These are phyloP conservation scores for Trametes cingulata DNA, from an alignment of 768 basidiomycete genomes.

Conservation along the genomic window DNA sequence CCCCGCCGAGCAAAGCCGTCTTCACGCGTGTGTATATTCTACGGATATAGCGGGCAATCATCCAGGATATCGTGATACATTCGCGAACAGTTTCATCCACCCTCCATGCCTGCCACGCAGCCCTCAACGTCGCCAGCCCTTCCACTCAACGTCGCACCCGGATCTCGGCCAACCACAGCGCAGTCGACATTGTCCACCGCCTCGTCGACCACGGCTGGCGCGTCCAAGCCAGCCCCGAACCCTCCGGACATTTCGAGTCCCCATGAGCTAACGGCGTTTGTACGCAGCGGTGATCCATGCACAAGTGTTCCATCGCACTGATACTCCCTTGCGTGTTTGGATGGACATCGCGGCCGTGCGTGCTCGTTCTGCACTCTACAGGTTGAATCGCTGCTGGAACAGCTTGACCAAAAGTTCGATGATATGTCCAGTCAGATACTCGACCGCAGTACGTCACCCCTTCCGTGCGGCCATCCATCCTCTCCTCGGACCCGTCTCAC, in stretches of 20 bases:
- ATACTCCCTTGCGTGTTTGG: background rate
- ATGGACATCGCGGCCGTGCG: background rate
- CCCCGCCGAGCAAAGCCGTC: background rate
- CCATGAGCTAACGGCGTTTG: slow-evolving; percentile 92
- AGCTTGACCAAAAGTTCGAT: slow-evolving; percentile 89
- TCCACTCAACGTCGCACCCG: slow-evolving; percentile 56
- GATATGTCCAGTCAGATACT: slow-evolving; percentile 92
- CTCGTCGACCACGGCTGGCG: slow-evolving; percentile 17
- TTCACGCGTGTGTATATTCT: background rate
- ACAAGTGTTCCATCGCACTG: background rate
- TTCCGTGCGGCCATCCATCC: background rate
- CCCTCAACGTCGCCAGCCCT: slow-evolving; percentile 55
- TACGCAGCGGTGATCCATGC: slow-evolving; percentile 44
- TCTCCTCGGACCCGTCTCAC: slow-evolving; percentile 10
- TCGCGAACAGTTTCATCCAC: background rate
- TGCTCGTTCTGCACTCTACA: slow-evolving; percentile 31
- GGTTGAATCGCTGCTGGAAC: slow-evolving; percentile 88
- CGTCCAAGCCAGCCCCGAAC: slow-evolving; percentile 26
- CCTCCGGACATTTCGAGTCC: slow-evolving; percentile 83
- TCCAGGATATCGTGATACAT: background rate
- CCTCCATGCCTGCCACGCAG: slow-evolving; percentile 20
- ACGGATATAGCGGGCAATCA: background rate
- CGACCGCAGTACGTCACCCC: slow-evolving; percentile 63
- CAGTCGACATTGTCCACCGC: slow-evolving; percentile 34
- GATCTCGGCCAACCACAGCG: slow-evolving; percentile 40